These are phyloP conservation scores for grape (Vitis vinifera) DNA, from an alignment of 164 flowering plant species.

Conservation along the genomic window DNA sequence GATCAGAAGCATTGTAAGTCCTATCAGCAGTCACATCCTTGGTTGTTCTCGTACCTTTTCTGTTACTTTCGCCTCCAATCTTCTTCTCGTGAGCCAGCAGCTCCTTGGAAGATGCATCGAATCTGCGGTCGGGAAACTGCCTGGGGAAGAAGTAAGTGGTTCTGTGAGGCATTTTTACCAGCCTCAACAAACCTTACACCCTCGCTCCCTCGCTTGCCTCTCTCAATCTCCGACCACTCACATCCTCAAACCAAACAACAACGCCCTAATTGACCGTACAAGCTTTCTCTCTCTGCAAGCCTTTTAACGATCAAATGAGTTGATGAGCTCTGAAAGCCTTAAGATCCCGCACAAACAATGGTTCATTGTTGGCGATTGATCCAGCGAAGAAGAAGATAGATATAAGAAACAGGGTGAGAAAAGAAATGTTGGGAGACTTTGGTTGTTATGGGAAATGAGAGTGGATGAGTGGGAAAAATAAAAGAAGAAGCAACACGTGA, in stretches of 20 bases:
- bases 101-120: slow-evolving; percentile 30
- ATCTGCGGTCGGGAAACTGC: slow-evolving; percentile 59
- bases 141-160: slow-evolving; percentile 74
- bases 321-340: too few species aligned
- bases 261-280: neutral
- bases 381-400: too few species aligned
- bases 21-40: neutral
- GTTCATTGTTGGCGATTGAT: too few species aligned
- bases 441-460: neutral
- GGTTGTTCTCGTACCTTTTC: slow-evolving; percentile 4
- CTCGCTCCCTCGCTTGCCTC: neutral
- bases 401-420: too few species aligned
- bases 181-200: neutral
- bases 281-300: slow-evolving; percentile 3
- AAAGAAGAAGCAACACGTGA: neutral
- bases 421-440: neutral
- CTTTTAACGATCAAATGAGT: neutral
- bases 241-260: slow-evolving; percentile 1
- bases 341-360: too few species aligned
- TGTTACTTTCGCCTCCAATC: neutral
- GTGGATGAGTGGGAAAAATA: slow-evolving; percentile 18
- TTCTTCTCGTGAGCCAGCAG: slow-evolving; percentile 58
- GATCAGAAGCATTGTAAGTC: slow-evolving; percentile 24
- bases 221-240: neutral
- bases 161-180: slow-evolving; percentile 72